Conservation (phyloP, 129 eudicot genomes). For the Flaveria ramosissima region DNA sequence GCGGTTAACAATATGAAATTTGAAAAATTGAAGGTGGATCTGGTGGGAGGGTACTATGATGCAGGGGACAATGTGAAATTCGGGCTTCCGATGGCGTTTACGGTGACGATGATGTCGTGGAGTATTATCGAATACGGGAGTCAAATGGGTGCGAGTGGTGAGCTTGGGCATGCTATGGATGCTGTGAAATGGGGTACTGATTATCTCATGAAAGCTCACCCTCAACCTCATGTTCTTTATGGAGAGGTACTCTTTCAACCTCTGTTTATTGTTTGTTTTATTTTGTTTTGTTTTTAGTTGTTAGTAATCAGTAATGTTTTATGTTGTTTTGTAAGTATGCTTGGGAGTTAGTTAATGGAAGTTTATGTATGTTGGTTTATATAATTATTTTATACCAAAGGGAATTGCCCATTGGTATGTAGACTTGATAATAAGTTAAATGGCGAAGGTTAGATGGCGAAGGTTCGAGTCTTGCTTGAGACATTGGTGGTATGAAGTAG, state of each 20-base stretch:
- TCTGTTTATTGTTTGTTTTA: background rate
- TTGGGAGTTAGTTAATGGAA: background rate
- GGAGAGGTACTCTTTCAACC: conserved; percentile 45
- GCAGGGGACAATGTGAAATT: conserved; percentile 91
- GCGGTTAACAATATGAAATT: background rate
- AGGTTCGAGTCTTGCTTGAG: too few species aligned
- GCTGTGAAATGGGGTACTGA: conserved; percentile 91
- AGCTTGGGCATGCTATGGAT: conserved; percentile 54
- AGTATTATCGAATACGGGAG: conserved; percentile 50
- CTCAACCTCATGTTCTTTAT: conserved; percentile 65
- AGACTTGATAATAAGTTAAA: too few species aligned
- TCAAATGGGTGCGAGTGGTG: conserved; percentile 53
- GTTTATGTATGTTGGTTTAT: background rate
- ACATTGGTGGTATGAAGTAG: too few species aligned
- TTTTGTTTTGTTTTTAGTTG: background rate
- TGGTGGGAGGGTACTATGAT: conserved; percentile 92
- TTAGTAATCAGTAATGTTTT: too few species aligned
- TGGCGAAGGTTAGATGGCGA: too few species aligned
- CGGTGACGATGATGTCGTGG: conserved; percentile 85
- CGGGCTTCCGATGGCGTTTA: conserved; percentile 90
- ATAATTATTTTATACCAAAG: background rate
- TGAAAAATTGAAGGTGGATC: conserved; percentile 58
- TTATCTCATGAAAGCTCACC: conserved; percentile 78
- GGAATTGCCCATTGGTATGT: too few species aligned
- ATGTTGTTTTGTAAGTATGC: too few species aligned